phyloP scores from a whole-genome alignment of 176 grass and related monocot genomes.

The Triticum timopheevii region DNA sequence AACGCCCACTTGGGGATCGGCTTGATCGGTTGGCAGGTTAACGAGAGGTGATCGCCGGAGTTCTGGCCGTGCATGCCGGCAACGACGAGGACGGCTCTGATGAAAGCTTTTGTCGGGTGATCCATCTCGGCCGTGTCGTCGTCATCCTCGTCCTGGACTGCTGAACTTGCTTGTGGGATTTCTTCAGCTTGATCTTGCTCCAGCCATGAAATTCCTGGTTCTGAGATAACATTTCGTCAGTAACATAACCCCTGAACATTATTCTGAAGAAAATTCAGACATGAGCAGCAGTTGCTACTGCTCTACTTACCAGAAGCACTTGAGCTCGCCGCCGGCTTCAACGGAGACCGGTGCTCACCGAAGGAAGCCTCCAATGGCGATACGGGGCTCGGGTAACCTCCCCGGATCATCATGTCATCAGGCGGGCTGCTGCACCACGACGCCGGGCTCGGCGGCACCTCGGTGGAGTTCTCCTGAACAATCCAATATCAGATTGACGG shows the following conservation, averaged over 20 bases:
- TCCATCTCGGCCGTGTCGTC: conserved; percentile 31
- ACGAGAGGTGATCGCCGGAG: not conserved
- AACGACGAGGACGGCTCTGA: conserved; percentile 50
- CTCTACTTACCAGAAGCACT: conserved; percentile 42
- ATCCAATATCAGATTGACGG: not conserved
- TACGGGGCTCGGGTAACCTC: conserved; percentile 84
- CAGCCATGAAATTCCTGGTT: not conserved
- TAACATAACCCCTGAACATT: not conserved
- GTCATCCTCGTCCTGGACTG: not conserved
- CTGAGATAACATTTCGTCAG: conserved; percentile 21
- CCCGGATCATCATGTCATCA: conserved; percentile 75
- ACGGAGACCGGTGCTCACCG: conserved; percentile 43
- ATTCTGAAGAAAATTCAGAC: conserved; percentile 15
- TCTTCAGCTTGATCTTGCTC: conserved; percentile 36
- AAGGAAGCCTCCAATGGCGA: conserved; percentile 84
- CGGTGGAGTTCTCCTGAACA: conserved; percentile 90
- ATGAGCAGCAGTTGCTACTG: not conserved
- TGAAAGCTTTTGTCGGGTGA: conserved; percentile 53
- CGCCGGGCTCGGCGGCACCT: conserved; percentile 93
- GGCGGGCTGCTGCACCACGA: conserved; percentile 82
- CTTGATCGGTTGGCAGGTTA: conserved; percentile 38
- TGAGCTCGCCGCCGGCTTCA: conserved; percentile 26
- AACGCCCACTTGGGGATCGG: conserved; percentile 63
- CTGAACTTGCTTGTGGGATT: conserved; percentile 28
- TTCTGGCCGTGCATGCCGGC: conserved; percentile 53